These are phyloP conservation scores for Xerophyta viscosa DNA, from an alignment of 106 monocot species.

Conservation along the genomic window DNA sequence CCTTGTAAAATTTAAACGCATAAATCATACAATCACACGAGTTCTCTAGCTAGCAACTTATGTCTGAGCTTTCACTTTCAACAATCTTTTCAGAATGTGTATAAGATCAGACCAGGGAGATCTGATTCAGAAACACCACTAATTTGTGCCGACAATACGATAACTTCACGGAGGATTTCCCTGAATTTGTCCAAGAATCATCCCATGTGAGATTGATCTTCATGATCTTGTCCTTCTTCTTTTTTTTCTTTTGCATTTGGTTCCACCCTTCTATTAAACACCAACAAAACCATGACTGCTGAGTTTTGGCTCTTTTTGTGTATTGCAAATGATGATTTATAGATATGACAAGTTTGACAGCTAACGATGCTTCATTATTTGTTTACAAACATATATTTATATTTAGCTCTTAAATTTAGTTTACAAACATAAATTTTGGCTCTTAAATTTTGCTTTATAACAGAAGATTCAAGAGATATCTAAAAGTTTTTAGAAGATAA, in stretches of 20 bases:
- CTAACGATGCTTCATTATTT: too few relatives aligned
- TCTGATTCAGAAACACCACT: neutral
- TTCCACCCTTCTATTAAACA: too few relatives aligned
- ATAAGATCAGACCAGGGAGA: neutral
- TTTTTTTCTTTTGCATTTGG: neutral
- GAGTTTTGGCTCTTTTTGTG: too few relatives aligned
- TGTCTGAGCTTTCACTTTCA: neutral
- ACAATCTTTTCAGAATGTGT: neutral
- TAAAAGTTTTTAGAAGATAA: too few relatives aligned
- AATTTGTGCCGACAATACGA: neutral
- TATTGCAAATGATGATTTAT: too few relatives aligned
- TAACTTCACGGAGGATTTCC: neutral
- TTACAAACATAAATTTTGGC: too few relatives aligned
- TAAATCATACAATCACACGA: neutral
- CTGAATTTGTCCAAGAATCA: neutral
- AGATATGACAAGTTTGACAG: too few relatives aligned
- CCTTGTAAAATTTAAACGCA: neutral
- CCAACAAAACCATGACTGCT: too few relatives aligned
- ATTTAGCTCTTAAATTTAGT: too few relatives aligned
- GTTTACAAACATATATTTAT: too few relatives aligned
- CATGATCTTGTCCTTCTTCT: neutral
- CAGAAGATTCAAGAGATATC: too few relatives aligned
- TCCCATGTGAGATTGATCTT: neutral
- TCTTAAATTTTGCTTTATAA: too few relatives aligned
- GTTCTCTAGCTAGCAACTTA: neutral